phyloP scores from a whole-genome alignment of 2,329 filamentous ascomycete species.

The Aspergillus tanneri region DNA sequence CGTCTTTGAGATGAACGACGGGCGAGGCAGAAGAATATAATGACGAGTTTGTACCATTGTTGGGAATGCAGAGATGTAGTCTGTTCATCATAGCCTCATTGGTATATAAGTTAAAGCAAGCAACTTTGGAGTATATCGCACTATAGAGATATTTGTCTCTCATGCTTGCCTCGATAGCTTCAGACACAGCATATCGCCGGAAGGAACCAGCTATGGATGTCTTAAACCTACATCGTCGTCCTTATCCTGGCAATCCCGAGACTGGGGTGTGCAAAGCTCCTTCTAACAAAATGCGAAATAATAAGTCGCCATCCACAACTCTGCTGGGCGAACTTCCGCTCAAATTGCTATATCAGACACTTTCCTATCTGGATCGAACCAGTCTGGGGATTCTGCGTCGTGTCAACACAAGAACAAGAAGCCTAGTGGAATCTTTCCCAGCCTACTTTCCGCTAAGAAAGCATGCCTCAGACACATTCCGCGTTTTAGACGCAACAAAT shows the following conservation, averaged over 20 bases:
- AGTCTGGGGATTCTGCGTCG: constrained; percentile 8
- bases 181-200: constrained; percentile 5
- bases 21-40: too few relatives aligned
- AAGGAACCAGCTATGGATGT: not conserved
- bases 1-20: too few relatives aligned
- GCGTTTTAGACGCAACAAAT: not conserved
- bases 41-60: too few relatives aligned
- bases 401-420: constrained; percentile 1
- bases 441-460: constrained; percentile 3
- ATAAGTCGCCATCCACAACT: not conserved
- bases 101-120: too few relatives aligned
- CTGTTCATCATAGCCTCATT: too few relatives aligned
- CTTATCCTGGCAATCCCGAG: not conserved
- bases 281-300: not conserved
- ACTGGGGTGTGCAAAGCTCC: constrained; percentile 10
- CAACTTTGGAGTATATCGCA: too few relatives aligned
- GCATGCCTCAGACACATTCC: constrained; percentile 2
- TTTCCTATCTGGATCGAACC: constrained; percentile 7
- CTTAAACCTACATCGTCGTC: not conserved
- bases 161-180: too few relatives aligned
- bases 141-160: too few relatives aligned
- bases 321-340: not conserved
- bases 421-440: constrained; percentile 8
- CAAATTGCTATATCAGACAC: constrained; percentile 4
- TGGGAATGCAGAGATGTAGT: too few relatives aligned